Evolutionary conservation across 441 rosid species (phyloP).

Genomic region (Aleurites moluccanus): DNA sequence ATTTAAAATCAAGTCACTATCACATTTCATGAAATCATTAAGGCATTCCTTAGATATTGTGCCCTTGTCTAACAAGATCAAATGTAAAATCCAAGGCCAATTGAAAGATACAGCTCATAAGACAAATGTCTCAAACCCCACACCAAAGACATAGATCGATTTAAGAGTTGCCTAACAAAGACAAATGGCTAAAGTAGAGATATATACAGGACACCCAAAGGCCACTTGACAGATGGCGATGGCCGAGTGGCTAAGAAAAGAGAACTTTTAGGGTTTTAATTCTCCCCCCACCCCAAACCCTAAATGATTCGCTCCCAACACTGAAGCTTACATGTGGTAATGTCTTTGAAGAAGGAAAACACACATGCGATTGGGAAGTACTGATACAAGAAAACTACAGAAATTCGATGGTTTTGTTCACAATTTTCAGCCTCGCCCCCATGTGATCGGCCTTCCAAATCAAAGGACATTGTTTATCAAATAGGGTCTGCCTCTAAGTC

Average conservation of each 20-base stretch:
- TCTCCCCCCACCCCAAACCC: too few relatives aligned
- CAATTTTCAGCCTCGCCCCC: conserved; percentile 35
- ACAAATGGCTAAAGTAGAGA: background rate
- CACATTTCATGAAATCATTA: conserved; percentile 9
- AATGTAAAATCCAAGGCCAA: conserved; percentile 20
- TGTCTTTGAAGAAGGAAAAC: conserved; percentile 40
- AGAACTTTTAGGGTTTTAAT: conserved; percentile 1
- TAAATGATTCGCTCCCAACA: conserved; percentile 4
- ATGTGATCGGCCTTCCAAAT: conserved; percentile 40
- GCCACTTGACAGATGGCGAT: background rate
- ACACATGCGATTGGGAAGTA: conserved; percentile 27
- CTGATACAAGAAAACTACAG: conserved; percentile 7
- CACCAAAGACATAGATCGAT: background rate
- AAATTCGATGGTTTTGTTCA: conserved; percentile 40
- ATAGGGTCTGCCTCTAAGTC: conserved; percentile 40
- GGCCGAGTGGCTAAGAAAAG: background rate
- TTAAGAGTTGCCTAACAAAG: background rate
- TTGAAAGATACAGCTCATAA: conserved; percentile 8
- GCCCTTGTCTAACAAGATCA: background rate
- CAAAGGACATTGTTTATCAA: conserved; percentile 23
- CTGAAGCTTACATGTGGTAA: conserved; percentile 43
- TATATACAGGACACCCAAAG: background rate
- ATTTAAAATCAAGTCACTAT: background rate
- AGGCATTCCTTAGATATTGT: background rate
- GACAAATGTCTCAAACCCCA: background rate